Conservation (phyloP, 176 grass and related monocot species). For the Leersia perrieri region DNA sequence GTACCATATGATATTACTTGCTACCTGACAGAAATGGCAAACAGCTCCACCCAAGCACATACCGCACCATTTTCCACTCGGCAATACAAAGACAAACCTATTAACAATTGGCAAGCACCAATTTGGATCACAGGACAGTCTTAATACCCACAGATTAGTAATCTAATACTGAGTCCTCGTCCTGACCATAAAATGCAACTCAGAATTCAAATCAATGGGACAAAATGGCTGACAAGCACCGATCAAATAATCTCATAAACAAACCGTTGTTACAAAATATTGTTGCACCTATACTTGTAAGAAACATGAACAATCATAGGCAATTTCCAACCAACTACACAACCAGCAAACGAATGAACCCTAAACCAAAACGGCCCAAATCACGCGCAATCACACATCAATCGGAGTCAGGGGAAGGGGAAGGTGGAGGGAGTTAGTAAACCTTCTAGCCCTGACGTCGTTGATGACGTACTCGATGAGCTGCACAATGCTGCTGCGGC, state of each 20-base stretch:
- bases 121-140: neutral
- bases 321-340: neutral
- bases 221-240: neutral
- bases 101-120: neutral
- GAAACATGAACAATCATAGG: neutral
- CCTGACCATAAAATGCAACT: neutral
- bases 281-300: neutral
- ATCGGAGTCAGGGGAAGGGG: neutral
- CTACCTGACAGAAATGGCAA: neutral
- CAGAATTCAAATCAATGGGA: neutral
- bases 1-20: neutral
- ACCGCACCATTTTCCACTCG: neutral
- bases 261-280: neutral
- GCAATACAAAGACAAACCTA: neutral
- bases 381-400: neutral
- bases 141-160: neutral
- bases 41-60: slow-evolving; percentile 2
- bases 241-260: neutral
- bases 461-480: slow-evolving; percentile 68
- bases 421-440: neutral
- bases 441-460: slow-evolving; percentile 52
- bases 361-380: slow-evolving; percentile 15
- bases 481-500: slow-evolving; percentile 62
- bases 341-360: neutral
- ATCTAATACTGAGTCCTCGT: neutral